A percentile compares a stretch with the other conserved stretches of the same genome.
Conservation (phyloP, 768 basidiomycete species). For the Collybia sp. region DNA sequence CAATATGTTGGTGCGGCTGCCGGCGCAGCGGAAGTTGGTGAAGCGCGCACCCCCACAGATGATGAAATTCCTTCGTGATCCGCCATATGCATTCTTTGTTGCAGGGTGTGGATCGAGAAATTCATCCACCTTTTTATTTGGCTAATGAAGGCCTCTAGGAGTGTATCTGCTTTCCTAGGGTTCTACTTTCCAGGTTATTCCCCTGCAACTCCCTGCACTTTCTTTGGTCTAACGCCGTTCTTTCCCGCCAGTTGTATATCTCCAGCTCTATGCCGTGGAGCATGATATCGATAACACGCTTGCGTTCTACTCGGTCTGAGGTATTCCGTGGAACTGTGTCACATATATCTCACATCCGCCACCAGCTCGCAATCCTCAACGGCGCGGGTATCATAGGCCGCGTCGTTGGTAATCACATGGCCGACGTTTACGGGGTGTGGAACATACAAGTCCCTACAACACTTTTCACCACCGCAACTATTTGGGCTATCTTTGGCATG, state of each 20-base stretch:
- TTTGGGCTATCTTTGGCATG: constrained; percentile 31
- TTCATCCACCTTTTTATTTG: too few relatives aligned
- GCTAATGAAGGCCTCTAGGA: too few relatives aligned
- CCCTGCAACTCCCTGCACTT: too few relatives aligned
- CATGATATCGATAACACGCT: constrained; percentile 9
- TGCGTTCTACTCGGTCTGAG: background rate
- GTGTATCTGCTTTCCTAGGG: too few relatives aligned
- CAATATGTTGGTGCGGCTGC: constrained; percentile 16
- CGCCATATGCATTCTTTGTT: constrained; percentile 1
- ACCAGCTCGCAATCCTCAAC: constrained; percentile 28
- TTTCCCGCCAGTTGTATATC: background rate
- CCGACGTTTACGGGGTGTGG: constrained; percentile 20
- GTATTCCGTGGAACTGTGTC: constrained; percentile 4
- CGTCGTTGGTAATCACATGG: constrained; percentile 24
- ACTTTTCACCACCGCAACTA: constrained; percentile 26
- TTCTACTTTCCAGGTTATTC: too few relatives aligned
- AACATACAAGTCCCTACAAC: constrained; percentile 29
- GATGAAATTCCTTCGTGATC: too few relatives aligned
- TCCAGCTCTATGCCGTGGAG: background rate
- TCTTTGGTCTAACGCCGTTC: too few relatives aligned
- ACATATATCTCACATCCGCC: background rate
- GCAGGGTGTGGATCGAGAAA: too few relatives aligned
- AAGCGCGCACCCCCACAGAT: too few relatives aligned
- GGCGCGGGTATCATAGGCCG: constrained; percentile 26
- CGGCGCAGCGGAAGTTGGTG: too few relatives aligned